Base-by-base conservation (phyloP, 371 early-diverging fungal genomes). In the Basidiobolus meristosporus region DNA sequence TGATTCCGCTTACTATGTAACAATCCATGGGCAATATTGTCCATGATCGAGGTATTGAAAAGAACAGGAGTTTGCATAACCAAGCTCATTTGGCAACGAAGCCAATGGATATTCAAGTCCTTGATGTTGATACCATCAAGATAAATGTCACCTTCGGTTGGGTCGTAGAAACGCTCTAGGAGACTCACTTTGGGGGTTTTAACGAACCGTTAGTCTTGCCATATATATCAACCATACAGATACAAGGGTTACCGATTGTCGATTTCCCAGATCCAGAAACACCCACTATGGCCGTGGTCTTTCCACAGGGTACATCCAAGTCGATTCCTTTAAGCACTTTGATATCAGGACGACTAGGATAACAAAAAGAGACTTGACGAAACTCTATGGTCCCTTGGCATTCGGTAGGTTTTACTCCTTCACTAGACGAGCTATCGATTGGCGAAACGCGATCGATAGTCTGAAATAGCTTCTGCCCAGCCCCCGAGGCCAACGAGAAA, bases 241-340 rank as follows among this genome's bases (percentile, higher is more conserved):
- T n/a, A n/a, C n/a, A n/a, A n/a, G n/a, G 3, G 9, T 9, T 26
- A 36, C 92, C 63, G 29, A 81, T 75, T 14, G 96, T 92, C 9
- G 86, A 84, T 52, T 89, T 89, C 31, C 95, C 91, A 22, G 76
- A 73, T 19, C 96, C 93, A 23, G 85, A 83, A 29, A 68, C 65
- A 28, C 82, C 85, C 11, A 82, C 84, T 33, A 84, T 58, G 1
- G 82, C 86, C 7, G 78, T 69, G 14, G 75, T 82, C 46, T 71
- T 61, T 20, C 85, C 86, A 4, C 90, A 68, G 28, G 60, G 47
- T 31, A 85, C 62, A 3, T 50, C 63, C 18, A 86, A 52, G 40
- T 54, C 63, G 30, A 82, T 48, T 16, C 57, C 52, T 32, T 72
- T 59, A 19, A 86, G 57, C 19, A 79, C 69, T 2, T 55, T 68